Percentiles rank a stretch among this genome's conserved stretches.
Conservation (phyloP, 2,329 filamentous ascomycete species). For the Penicillium sp. region DNA sequence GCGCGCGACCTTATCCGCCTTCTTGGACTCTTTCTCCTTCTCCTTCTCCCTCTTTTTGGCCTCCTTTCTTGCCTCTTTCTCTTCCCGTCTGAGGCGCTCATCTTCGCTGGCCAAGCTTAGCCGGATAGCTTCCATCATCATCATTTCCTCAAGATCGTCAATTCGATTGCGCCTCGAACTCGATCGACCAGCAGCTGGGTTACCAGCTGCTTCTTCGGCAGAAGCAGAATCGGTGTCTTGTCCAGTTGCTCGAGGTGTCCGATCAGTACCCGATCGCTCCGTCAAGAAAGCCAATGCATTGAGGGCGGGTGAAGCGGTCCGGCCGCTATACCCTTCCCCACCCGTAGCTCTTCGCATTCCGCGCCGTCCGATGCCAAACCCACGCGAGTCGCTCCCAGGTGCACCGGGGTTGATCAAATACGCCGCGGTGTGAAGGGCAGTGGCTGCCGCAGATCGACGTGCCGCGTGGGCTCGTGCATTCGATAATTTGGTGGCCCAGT, state of each 20-base stretch:
- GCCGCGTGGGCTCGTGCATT: conserved; percentile 81
- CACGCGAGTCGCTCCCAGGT: conserved; percentile 44
- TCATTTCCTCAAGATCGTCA: conserved; percentile 92
- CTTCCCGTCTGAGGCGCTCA: conserved; percentile 80
- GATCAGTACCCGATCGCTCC: conserved; percentile 40
- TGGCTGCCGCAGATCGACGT: conserved; percentile 84
- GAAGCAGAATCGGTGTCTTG: conserved; percentile 39
- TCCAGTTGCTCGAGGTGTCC: conserved; percentile 26
- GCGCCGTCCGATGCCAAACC: conserved; percentile 58
- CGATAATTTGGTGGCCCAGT: conserved; percentile 88
- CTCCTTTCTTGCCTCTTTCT: conserved; percentile 76
- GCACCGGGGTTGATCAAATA: conserved; percentile 72
- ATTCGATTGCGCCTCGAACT: conserved; percentile 63
- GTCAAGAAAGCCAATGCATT: conserved; percentile 49
- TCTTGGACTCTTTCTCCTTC: conserved; percentile 78
- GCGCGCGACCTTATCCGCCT: conserved; percentile 65
- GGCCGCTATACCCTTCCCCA: conserved; percentile 33
- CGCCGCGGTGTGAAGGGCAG: conserved; percentile 88
- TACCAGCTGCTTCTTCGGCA: conserved; percentile 33
- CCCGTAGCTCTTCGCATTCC: conserved; percentile 42
- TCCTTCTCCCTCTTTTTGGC: conserved; percentile 82
- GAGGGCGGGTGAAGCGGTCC: conserved; percentile 40
- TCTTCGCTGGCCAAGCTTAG: conserved; percentile 90
- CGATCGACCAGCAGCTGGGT: conserved; percentile 43
- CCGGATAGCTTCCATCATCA: conserved; percentile 96